These are phyloP conservation scores for Ziziphus jujuba DNA, from an alignment of 306 rosid species.

Conservation along the genomic window DNA sequence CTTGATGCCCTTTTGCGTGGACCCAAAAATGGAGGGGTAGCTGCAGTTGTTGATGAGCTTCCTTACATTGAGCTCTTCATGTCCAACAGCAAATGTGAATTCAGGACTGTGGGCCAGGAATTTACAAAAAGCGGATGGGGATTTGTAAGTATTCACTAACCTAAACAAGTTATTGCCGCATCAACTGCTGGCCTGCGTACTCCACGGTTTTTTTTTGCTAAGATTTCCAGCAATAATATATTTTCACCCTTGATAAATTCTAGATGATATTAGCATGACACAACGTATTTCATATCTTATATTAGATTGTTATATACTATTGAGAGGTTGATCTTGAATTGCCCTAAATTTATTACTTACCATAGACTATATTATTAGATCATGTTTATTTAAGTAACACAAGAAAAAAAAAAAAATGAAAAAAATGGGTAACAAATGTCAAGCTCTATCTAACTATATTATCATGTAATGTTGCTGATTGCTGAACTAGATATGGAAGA, in stretches of 20 bases:
- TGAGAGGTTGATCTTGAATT: too few relatives aligned
- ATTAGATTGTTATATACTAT: too few relatives aligned
- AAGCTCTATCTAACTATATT: too few relatives aligned
- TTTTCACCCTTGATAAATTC: too few relatives aligned
- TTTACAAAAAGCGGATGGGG: conserved; percentile 93
- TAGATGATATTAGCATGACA: too few relatives aligned
- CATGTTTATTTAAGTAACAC: too few relatives aligned
- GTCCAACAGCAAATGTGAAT: conserved; percentile 47
- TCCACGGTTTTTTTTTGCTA: background rate
- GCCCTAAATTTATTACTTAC: too few relatives aligned
- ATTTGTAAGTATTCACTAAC: conserved; percentile 56
- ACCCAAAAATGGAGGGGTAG: conserved; percentile 68
- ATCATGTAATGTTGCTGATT: background rate
- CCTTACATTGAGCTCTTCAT: conserved; percentile 73
- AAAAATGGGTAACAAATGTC: too few relatives aligned
- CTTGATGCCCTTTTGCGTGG: conserved; percentile 55
- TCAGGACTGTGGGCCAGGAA: conserved; percentile 78
- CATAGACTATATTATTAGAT: too few relatives aligned
- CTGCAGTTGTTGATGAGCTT: conserved; percentile 82
- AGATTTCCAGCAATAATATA: background rate
- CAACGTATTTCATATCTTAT: too few relatives aligned
- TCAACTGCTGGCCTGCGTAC: background rate
- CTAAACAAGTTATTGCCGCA: background rate
- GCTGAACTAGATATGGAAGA: background rate
- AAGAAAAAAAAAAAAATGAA: too few relatives aligned